Evolutionary conservation across 208 protist genomes (phyloP).

Genomic region (Balamuthia mandrillaris): DNA sequence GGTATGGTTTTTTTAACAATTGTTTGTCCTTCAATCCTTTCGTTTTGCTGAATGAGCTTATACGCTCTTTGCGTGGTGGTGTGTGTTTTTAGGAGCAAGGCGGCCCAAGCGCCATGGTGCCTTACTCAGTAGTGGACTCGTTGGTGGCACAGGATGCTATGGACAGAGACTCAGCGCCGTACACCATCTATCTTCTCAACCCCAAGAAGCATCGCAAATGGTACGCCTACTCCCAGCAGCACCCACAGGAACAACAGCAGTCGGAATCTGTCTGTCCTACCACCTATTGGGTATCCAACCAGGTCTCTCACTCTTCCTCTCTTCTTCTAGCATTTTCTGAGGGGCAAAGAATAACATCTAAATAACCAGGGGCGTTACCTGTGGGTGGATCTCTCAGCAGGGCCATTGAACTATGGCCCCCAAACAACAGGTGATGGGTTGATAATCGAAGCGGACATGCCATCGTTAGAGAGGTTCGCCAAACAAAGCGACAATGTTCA

Average conservation of each 20-base stretch:
- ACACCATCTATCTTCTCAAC: conserved; percentile 17
- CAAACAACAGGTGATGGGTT: not conserved
- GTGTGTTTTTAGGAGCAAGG: no score
- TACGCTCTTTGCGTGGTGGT: not conserved
- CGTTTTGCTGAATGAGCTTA: not conserved
- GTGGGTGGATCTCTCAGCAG: conserved; percentile 2
- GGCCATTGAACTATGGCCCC: not conserved
- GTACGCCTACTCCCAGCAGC: no score
- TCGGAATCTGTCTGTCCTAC: no score
- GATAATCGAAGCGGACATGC: not conserved
- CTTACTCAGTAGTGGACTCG: not conserved
- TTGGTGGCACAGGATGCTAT: not conserved
- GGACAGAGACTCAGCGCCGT: not conserved
- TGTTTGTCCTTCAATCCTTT: not conserved
- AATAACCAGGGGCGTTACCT: not conserved
- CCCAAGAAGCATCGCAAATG: conserved; percentile 1
- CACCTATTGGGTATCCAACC: no score
- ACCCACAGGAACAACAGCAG: no score
- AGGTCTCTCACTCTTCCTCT: not conserved
- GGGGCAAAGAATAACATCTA: no score
- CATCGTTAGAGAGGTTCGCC: no score
- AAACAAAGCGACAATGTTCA: no score
- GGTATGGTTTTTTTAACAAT: not conserved
- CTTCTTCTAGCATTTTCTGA: no score
- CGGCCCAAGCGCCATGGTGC: not conserved